Conservation (phyloP, 352 stramenopile genomes). For the Globisporangium okanoganense region DNA sequence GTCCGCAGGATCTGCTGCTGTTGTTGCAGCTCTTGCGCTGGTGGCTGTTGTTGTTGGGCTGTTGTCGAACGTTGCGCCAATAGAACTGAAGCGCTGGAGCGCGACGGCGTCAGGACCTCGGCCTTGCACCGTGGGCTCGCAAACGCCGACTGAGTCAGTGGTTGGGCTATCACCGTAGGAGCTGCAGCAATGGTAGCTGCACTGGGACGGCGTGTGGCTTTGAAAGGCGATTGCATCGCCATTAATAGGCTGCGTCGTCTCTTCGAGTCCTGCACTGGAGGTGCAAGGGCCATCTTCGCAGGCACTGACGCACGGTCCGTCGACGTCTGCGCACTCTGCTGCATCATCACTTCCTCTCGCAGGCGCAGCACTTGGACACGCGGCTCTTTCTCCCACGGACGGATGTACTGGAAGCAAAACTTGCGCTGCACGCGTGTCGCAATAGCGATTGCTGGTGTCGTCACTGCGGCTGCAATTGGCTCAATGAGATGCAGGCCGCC, state of each 20-base stretch:
- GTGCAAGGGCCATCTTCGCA: neutral
- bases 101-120: constrained; percentile 8
- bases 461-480: neutral
- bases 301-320: neutral
- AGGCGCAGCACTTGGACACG: constrained; percentile 15
- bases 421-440: neutral
- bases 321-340: neutral
- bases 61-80: neutral
- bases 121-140: constrained; percentile 3
- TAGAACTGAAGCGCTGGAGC: neutral
- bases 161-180: too few species aligned
- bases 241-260: neutral
- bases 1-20: neutral
- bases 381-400: constrained; percentile 1
- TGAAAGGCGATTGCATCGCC: neutral
- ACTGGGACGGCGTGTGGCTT: neutral
- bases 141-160: neutral
- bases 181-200: neutral
- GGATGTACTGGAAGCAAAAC: constrained; percentile 14
- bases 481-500: neutral
- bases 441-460: neutral
- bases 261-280: neutral
- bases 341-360: constrained; percentile 2
- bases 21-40: neutral
- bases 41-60: neutral